A percentile compares a stretch with the other conserved stretches of the same genome.
Evolutionary conservation across 345 rosid genomes (phyloP).

Genomic region (Hevea brasiliensis): DNA sequence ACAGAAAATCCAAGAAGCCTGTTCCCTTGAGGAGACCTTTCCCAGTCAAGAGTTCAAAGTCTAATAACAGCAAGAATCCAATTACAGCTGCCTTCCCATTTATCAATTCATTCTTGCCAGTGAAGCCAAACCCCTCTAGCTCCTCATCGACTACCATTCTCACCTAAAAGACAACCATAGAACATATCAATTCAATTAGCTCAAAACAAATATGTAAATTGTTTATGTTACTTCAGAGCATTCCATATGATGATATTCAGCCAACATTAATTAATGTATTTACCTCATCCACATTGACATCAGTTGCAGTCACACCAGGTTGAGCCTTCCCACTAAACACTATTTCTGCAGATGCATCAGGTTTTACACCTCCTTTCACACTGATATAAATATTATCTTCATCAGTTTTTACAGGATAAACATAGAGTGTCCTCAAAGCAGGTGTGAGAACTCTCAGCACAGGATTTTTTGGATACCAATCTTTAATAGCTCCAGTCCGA

Average conservation of each 20-base stretch:
- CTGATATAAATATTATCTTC: conserved; percentile 74
- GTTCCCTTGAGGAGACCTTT: conserved; percentile 91
- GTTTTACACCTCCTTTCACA: conserved; percentile 42
- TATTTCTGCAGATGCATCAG: conserved; percentile 78
- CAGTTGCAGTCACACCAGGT: conserved; percentile 80
- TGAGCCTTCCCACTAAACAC: conserved; percentile 93
- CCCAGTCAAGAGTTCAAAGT: conserved; percentile 91
- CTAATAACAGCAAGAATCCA: conserved; percentile 82
- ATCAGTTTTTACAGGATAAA: conserved; percentile 71
- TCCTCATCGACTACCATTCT: conserved; percentile 87
- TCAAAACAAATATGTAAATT: neutral
- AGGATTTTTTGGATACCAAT: conserved; percentile 94
- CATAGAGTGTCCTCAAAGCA: conserved; percentile 61
- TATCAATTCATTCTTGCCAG: conserved; percentile 67
- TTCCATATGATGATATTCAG: neutral
- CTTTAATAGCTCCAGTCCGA: conserved; percentile 63
- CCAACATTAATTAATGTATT: neutral
- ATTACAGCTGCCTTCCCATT: conserved; percentile 91
- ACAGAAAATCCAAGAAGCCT: conserved; percentile 87
- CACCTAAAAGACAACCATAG: conserved; percentile 50
- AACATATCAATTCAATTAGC: neutral
- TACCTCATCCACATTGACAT: conserved; percentile 94
- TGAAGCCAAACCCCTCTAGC: conserved; percentile 73
- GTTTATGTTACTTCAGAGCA: neutral
- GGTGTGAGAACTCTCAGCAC: conserved; percentile 87